Evolutionary conservation across 2,329 filamentous ascomycete species (phyloP), one percentile per base, ranked within the genome.

Genomic region (Trichoderma harzianum): DNA sequence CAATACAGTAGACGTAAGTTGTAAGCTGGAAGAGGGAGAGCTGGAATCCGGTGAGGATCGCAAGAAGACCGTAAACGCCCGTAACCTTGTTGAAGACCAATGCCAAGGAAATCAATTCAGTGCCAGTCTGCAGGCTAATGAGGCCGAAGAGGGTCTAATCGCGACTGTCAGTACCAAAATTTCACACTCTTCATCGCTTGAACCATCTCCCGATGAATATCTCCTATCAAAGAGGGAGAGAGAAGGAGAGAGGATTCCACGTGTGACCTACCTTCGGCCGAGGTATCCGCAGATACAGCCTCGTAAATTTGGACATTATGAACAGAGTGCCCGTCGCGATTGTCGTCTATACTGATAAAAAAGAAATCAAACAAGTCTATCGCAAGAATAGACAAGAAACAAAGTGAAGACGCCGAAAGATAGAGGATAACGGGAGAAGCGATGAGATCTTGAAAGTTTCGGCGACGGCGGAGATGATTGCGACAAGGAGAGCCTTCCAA

Each of bases 81-180:
- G 93, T 95, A 76, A 95, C 89, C 82, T 97, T 97, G 87, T 98
- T 98, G 84, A 98, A 91, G 70, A 97, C 87, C 74, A 97, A 89
- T 12, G 92, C 90, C 73, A 96, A 86, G 5, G 92, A 91, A 77
- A 97, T 94, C 78, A 98, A 88, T 76, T 96, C 93, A 61, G 93
- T 91, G 76, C 93, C 95, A 39, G 93, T 95, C 77, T 93, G 92
- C 69, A 98, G 90, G 79, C 92, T 93, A 85, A 97, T 92, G 78
- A 94, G 85, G 79, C 93, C 93, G 75, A 97, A 88, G 80, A 97
- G 95, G 61, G 90, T 91, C 94, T 97, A 28, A 47, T 32, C 68
- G 32, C 21, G 21, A 43, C 32, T 64, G 70, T 77, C 69, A 77
- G 75, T 55, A 43, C 11, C 67, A 53, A 16, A 4, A 10, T 32